phyloP scores from a whole-genome alignment of 352 stramenopile species.

The Pelagophyceae sp. region DNA sequence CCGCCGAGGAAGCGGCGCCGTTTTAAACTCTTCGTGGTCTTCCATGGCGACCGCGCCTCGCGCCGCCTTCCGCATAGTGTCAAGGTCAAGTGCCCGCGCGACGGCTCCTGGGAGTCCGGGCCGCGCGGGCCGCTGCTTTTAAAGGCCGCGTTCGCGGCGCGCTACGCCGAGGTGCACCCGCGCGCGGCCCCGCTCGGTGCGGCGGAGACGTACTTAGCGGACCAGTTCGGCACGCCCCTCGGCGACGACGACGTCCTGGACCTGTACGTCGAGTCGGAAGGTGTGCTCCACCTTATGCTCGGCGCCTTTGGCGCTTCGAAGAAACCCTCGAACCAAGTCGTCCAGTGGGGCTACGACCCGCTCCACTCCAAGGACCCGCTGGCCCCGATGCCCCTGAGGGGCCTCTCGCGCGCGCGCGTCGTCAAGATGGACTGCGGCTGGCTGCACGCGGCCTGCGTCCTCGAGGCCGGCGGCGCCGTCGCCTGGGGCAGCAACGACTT shows the following conservation, averaged over 20 bases:
- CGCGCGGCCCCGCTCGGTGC: background rate
- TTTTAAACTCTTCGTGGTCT: slow-evolving; percentile 5
- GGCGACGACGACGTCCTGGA: background rate
- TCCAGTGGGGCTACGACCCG: slow-evolving; percentile 9
- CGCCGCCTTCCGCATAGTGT: slow-evolving; percentile 7
- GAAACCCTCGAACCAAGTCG: background rate
- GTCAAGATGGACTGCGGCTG: background rate
- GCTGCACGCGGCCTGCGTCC: background rate
- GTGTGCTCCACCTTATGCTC: slow-evolving; percentile 5
- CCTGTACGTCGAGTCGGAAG: background rate
- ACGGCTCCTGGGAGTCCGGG: background rate
- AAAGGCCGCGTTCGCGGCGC: background rate
- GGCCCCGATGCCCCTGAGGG: background rate
- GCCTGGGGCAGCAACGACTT: slow-evolving; percentile 13
- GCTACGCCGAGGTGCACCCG: slow-evolving; percentile 14
- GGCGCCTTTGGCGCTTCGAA: background rate
- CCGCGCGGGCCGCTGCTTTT: background rate
- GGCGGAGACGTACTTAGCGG: background rate
- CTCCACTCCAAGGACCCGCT: background rate
- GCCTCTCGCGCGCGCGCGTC: background rate
- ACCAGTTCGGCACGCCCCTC: background rate
- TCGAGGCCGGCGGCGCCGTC: background rate
- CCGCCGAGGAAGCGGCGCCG: background rate
- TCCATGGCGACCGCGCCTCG: slow-evolving; percentile 14
- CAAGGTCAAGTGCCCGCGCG: slow-evolving; percentile 2